phyloP scores from a whole-genome alignment of 371 early-diverging fungal species.

The Mortierella sp. region DNA sequence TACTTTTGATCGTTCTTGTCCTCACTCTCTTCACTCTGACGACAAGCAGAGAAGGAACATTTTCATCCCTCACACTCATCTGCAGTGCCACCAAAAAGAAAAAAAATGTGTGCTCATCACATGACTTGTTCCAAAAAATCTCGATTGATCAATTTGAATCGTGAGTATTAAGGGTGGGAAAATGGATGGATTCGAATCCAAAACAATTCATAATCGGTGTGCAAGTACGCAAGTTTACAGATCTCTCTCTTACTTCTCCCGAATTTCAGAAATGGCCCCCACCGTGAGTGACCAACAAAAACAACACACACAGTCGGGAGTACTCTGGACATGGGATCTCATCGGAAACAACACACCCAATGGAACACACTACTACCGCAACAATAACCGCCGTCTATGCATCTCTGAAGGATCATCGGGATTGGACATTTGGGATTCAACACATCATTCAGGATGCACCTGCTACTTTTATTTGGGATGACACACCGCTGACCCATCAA shows the following conservation, averaged over 20 bases:
- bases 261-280: slow-evolving; percentile 59
- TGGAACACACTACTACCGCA: background rate
- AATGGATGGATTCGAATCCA: slow-evolving; percentile 35
- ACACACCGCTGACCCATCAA: background rate
- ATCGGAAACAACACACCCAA: background rate
- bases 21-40: no score
- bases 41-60: no score
- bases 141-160: no score
- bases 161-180: background rate
- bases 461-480: background rate
- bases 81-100: no score
- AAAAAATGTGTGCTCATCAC: no score
- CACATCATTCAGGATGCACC: background rate
- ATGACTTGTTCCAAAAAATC: background rate
- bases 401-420: background rate
- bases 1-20: no score
- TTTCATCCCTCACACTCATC: no score
- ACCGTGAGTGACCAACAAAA: slow-evolving; percentile 46
- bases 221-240: slow-evolving; percentile 21
- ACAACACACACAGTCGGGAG: background rate
- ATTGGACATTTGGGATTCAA: slow-evolving; percentile 15
- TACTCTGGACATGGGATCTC: background rate
- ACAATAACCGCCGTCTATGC: background rate
- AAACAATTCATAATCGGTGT: slow-evolving; percentile 17
- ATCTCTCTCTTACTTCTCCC: slow-evolving; percentile 54